Base-by-base conservation (phyloP, 2,329 filamentous ascomycete genomes). In the Diaporthe velutina region DNA sequence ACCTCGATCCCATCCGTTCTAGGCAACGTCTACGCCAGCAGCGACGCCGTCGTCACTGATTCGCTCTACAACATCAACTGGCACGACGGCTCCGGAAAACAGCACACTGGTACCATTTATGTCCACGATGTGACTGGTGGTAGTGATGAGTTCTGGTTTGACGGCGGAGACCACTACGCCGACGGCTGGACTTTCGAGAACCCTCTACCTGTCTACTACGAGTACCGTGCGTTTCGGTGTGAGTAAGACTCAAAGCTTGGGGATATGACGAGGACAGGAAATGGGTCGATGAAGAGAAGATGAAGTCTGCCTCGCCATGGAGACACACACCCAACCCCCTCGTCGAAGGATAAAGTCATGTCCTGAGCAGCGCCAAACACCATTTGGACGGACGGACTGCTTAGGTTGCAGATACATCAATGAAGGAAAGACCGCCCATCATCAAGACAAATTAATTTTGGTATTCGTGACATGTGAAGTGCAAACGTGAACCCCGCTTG, bases 31-130 rank as follows among this genome's bases (percentile, higher is more conserved):
- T 48, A 52, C 48, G 42, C 52, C 60, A 73, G 71, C 60, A 73
- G 48, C 78, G 83, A 84, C 64, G 81, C 83, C 50, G 81, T 86
- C 57, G 81, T 87, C 73, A 83, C 80, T 30, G 85, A 87, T 72
- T 81, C 84, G 19, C 81, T 48, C 22, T 73, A 45, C 50, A 67
- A 38, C 38, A 67, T 73, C 35, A 35, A 6, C 13, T 73, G 71
- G 71, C 54, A n/a, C 2, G 50, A 54, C 12, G 33, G 33, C 22
- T 54, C 19, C 30, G 52, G 50, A 6, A 35, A 48, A 7, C 1
- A 15, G 4, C 25, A 68, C 48, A 13, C 19, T 4, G 71, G 52
- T 15, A 25, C 33, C 22, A 55, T 73, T 1, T 19, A 42, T 13
- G 52, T 73, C 8, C 50, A 68, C 33, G 61, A 58, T 7, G 30